Evolutionary conservation across 768 basidiomycete species (phyloP), one percentile per base, ranked within the genome.

Genomic region (Phaffia tasmanica): DNA sequence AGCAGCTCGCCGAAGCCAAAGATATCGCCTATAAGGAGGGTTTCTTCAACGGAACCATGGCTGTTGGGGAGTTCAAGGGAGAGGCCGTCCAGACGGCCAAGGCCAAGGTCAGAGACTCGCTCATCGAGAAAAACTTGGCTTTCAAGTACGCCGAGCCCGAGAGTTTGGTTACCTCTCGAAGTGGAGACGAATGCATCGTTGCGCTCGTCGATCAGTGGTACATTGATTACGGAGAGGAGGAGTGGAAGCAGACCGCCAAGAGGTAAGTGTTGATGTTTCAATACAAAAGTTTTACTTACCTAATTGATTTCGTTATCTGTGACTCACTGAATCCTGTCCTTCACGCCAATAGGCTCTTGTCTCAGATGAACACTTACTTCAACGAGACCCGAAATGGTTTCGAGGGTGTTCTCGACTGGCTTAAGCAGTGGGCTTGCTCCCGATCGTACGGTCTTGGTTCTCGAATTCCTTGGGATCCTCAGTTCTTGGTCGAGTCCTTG

Each of bases 171-270:
- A 83, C 92, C 72, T 89, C 86, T 55, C 81, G 94, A 54, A 90
- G 87, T 76, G 84, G 83, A n/a, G 95, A 99, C 73, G 94, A 97
- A 77, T 99, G 95, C 79, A 88, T 97, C 23, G 91, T 99, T 66
- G 93, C 94, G 3, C 79, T 99, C 71, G 93, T 92, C 84, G 95
- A 99, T 75, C 95, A 99, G 77, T 99, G 94, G 93, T 99, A 98
- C 77, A 78, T 98, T 76, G 91, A 98, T 77, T 99, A 97, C 72
- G 95, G 94, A 72, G 91, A 97, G 79, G 76, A 83, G 0, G 74
- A 76, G n/a, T 99, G 95, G 95, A 88, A 86, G 76, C 83, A 81
- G 19, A 82, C 88, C 73, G 84, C 89, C 6, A 87, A 91, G 76
- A 85, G 81, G 90, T 89, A 73, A 62, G 84, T 81, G 1, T 49